Evolutionary conservation across 148 eudicot genomes (phyloP).

Genomic region (Fagopyrum tataricum): DNA sequence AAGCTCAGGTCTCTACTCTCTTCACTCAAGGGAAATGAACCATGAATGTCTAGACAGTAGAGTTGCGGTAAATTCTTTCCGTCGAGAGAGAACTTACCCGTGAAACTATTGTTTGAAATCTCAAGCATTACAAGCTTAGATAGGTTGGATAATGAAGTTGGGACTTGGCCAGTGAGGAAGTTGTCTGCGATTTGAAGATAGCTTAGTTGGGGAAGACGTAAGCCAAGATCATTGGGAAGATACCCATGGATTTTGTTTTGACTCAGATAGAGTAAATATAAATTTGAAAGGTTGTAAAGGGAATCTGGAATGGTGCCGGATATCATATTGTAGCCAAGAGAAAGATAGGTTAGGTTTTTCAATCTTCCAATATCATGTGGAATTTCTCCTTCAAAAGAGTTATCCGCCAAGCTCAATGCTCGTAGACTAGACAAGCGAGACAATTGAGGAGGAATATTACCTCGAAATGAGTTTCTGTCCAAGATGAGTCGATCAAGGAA

Average conservation of each 20-base stretch:
- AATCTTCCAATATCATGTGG: conserved; percentile 7
- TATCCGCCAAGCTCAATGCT: not conserved
- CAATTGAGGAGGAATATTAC: conserved; percentile 20
- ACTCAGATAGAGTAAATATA: not conserved
- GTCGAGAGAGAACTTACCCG: conserved; percentile 5
- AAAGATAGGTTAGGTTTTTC: not conserved
- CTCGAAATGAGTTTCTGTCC: conserved; percentile 11
- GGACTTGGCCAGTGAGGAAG: not conserved
- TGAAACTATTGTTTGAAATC: not conserved
- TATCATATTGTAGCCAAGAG: not conserved
- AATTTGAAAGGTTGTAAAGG: conserved; percentile 20
- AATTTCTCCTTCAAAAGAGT: conserved; percentile 18
- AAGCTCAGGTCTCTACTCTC: conserved; percentile 21
- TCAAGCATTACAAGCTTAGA: not conserved
- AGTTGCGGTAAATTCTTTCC: conserved; percentile 16
- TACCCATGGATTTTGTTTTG: conserved; percentile 18
- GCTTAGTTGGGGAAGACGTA: conserved; percentile 3
- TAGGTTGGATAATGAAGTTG: conserved; percentile 6
- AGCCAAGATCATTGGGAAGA: conserved; percentile 23
- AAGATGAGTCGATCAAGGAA: conserved; percentile 5
- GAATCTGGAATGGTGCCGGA: conserved; percentile 23
- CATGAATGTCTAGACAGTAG: not conserved
- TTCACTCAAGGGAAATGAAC: conserved; percentile 8
- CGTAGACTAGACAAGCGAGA: conserved; percentile 21
- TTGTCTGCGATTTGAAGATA: not conserved